Conservation (phyloP, 495 filamentous ascomycete genomes). For the Aspergillus coremiiformis region DNA sequence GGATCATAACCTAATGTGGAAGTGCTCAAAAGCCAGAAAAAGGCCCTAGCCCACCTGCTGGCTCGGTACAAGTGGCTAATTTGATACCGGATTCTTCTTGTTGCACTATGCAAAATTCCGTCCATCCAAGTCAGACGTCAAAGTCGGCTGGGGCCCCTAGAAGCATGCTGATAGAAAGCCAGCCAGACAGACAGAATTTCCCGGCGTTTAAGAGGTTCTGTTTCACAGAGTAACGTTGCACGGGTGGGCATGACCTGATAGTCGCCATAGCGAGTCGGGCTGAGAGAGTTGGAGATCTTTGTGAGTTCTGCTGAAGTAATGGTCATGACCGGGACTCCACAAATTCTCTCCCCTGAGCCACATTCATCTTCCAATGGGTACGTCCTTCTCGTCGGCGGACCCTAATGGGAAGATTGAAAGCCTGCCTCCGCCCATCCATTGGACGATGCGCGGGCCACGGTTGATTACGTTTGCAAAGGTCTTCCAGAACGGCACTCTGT, state of each 20-base stretch:
- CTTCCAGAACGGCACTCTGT: constrained; percentile 1
- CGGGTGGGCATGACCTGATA: constrained; percentile 11
- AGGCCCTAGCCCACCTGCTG: constrained; percentile 3
- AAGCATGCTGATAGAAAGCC: constrained; percentile 8
- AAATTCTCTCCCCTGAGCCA: background rate
- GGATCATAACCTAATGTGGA: constrained; percentile 7
- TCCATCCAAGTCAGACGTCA: constrained; percentile 11
- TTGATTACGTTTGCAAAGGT: constrained; percentile 21
- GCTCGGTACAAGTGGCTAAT: constrained; percentile 9
- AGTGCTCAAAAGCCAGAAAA: constrained; percentile 4
- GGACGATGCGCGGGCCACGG: constrained; percentile 11
- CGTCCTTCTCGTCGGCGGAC: background rate
- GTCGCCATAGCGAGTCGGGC: constrained; percentile 9
- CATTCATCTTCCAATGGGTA: background rate
- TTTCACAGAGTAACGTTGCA: constrained; percentile 21
- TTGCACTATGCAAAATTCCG: constrained; percentile 21
- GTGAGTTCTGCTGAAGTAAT: constrained; percentile 11
- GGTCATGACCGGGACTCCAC: constrained; percentile 1
- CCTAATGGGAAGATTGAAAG: background rate
- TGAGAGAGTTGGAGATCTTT: constrained; percentile 8
- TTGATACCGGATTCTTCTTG: constrained; percentile 11
- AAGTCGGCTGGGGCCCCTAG: constrained; percentile 9
- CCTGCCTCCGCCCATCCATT: background rate
- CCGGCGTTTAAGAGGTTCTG: constrained; percentile 15
- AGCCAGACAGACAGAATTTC: constrained; percentile 14